Percentiles rank a stretch among this genome's conserved stretches.
These are phyloP conservation scores for Cucurbitaria berberidis DNA, from an alignment of 2,329 filamentous ascomycete species.

Conservation along the genomic window DNA sequence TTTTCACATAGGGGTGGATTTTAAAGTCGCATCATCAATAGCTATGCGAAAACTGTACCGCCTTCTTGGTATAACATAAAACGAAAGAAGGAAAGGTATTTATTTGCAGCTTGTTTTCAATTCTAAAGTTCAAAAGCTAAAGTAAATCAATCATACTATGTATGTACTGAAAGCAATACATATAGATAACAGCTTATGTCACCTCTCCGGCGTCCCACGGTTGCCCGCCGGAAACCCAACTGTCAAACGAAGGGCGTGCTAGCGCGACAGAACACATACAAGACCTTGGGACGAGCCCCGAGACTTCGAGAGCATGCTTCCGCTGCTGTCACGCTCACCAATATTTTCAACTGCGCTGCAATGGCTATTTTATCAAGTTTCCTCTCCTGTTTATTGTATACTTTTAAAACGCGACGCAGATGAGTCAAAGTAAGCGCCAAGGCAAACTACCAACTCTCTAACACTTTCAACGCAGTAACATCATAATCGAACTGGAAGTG, in stretches of 20 bases:
- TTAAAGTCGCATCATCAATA: background rate
- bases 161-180: background rate
- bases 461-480: no score
- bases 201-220: background rate
- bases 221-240: background rate
- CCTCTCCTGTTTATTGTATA: no score
- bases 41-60: background rate
- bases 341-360: background rate
- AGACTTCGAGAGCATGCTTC: background rate
- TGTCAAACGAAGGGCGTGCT: background rate
- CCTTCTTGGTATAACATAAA: no score
- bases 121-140: no score
- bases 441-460: no score
- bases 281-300: background rate
- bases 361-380: background rate
- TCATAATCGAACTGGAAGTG: no score
- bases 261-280: background rate
- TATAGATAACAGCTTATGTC: background rate
- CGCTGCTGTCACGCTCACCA: background rate
- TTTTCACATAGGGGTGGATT: background rate
- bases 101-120: no score
- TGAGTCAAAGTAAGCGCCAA: no score
- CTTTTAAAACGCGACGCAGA: no score
- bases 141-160: background rate
- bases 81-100: no score